These are phyloP conservation scores for Ascochyta fabae DNA, from an alignment of 2,329 filamentous ascomycete genomes.

Conservation along the genomic window DNA sequence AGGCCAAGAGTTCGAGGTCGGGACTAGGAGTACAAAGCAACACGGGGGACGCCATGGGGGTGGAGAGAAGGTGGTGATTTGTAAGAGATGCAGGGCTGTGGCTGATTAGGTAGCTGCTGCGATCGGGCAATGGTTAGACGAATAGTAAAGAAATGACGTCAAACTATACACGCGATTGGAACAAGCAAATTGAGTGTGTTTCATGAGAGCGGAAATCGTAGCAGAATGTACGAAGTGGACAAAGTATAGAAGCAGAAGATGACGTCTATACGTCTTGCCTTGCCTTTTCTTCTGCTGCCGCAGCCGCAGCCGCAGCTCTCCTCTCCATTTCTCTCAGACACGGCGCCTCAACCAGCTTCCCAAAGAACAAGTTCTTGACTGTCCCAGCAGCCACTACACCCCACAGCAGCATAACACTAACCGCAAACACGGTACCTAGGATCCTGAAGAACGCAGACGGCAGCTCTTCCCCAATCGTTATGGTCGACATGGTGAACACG, in stretches of 20 bases:
- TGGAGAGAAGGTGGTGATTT: slow-evolving; percentile 65
- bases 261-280: slow-evolving; percentile 12
- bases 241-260: too few relatives aligned
- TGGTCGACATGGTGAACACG: slow-evolving; percentile 53
- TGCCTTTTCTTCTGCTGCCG: slow-evolving; percentile 14
- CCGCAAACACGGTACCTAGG: slow-evolving; percentile 59
- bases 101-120: not conserved
- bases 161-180: too few relatives aligned
- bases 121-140: not conserved
- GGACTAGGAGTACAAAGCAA: slow-evolving; percentile 54
- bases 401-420: slow-evolving; percentile 61
- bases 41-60: not conserved
- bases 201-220: too few relatives aligned
- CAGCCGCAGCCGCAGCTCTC: slow-evolving; percentile 11
- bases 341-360: slow-evolving; percentile 61
- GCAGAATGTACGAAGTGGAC: too few relatives aligned
- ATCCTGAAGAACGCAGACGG: slow-evolving; percentile 63
- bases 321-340: slow-evolving; percentile 52
- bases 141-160: not conserved
- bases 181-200: too few relatives aligned
- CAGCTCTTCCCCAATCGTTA: slow-evolving; percentile 57
- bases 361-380: slow-evolving; percentile 54
- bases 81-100: slow-evolving; percentile 59
- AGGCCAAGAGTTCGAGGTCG: slow-evolving; percentile 67
- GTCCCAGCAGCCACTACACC: slow-evolving; percentile 59